Base-by-base conservation (phyloP, 2,329 filamentous ascomycete species). In the Mycosphaerella arachidis region DNA sequence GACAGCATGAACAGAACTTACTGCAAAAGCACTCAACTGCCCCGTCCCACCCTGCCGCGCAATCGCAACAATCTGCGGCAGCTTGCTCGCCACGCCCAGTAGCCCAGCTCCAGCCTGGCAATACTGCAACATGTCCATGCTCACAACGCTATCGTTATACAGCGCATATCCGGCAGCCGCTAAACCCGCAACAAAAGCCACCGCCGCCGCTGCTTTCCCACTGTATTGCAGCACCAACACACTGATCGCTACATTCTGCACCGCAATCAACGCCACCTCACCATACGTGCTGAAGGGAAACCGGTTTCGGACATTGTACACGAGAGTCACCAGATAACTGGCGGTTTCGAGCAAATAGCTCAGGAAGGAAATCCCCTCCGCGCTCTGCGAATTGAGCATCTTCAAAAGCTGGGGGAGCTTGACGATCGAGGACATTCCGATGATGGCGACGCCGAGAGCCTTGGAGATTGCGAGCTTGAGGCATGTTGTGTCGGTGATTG, bases 391-490 rank as follows among this genome's bases (percentile, higher is more conserved):
- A 71, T 82, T 82, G 71, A 94, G 77, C 55, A 99, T 86, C 81
- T 99, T 99, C 75, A 97, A 76, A 73, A 99, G 93, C 81, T 99
- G 94, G 0, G 94, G 94, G 29, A 99, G 86, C 80, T 99, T 99
- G 80, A 99, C 92, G 69, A 97, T 86, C 57, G 90, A 87, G 30
- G 90, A 92, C 56, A 92, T 91, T 67, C 84, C 88, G 72, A 99
- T 92, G 77, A 99, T 99, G 74, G 87, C 94, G 68, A 97, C 88
- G 59, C 94, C 93, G 16, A 99, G 86, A 3, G 84, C 91, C 79
- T 99, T 99, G 72, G 90, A 95, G 72, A 97, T 84, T 68, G 87
- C 92, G 55, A 97, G 86, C 73, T 94, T 94, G 70, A 96, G 79
- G 81, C 94, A 99, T 60, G 84, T 86, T 6, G 84, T 83, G 71